Conservation (phyloP, 192 early-diverging fungal species). For the Chytriomyces hyalinus region DNA sequence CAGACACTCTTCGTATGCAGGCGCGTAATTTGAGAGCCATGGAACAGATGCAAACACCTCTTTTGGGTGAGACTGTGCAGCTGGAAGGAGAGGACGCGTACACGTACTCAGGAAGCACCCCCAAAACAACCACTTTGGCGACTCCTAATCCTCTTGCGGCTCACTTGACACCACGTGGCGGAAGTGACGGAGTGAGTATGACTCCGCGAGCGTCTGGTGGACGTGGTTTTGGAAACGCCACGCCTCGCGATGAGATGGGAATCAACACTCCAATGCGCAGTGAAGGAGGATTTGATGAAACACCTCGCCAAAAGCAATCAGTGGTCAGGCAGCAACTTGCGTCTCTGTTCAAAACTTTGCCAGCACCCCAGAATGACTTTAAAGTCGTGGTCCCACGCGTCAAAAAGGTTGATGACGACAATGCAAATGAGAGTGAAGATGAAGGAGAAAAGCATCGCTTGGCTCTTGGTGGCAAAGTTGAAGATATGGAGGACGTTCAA, state of each 20-base stretch:
- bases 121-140: conserved; percentile 53
- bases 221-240: conserved; percentile 33
- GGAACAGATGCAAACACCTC: conserved; percentile 77
- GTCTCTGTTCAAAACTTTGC: conserved; percentile 72
- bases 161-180: conserved; percentile 50
- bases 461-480: conserved; percentile 29
- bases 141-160: conserved; percentile 83
- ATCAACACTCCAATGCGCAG: conserved; percentile 70
- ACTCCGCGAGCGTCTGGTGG: conserved; percentile 33
- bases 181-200: neutral
- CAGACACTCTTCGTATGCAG: conserved; percentile 74
- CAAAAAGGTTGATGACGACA: conserved; percentile 35
- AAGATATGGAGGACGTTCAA: conserved; percentile 79
- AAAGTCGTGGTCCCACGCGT: conserved; percentile 84
- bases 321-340: conserved; percentile 74
- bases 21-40: conserved; percentile 83
- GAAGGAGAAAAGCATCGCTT: conserved; percentile 19
- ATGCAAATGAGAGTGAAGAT: conserved; percentile 47
- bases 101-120: conserved; percentile 57
- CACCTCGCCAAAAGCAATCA: conserved; percentile 68
- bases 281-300: conserved; percentile 62
- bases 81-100: conserved; percentile 45
- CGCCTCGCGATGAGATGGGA: conserved; percentile 52
- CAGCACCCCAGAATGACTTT: conserved; percentile 91
- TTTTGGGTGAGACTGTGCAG: conserved; percentile 75